Evolutionary conservation across 1,139 yeast genomes (phyloP).

Genomic region (Yamadazyma trypodendri): DNA sequence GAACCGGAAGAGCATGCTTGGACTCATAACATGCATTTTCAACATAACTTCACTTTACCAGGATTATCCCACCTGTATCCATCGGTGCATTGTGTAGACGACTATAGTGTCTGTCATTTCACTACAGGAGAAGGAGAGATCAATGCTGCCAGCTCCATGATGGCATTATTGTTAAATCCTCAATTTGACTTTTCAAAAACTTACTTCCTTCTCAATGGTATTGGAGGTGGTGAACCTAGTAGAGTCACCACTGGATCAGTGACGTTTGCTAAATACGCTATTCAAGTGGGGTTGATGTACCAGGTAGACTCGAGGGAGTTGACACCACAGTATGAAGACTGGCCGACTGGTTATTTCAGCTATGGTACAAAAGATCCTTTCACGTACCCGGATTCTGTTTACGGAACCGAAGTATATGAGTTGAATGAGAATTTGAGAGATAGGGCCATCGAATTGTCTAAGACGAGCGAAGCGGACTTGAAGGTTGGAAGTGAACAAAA

Average conservation of each 20-base stretch:
- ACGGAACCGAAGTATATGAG: constrained; percentile 68
- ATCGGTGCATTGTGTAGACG: constrained; percentile 51
- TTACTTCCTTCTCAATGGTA: constrained; percentile 64
- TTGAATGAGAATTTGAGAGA: constrained; percentile 59
- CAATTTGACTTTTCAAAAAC: constrained; percentile 58
- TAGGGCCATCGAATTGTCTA: constrained; percentile 55
- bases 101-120: constrained; percentile 57
- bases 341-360: constrained; percentile 62
- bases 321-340: constrained; percentile 49
- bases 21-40: constrained; percentile 46
- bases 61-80: constrained; percentile 66
- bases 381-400: constrained; percentile 53
- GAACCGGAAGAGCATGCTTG: constrained; percentile 55
- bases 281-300: constrained; percentile 62
- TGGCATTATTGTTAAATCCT: constrained; percentile 55
- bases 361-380: constrained; percentile 52
- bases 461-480: constrained; percentile 31
- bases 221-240: constrained; percentile 63
- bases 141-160: constrained; percentile 62
- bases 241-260: constrained; percentile 53
- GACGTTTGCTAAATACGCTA: constrained; percentile 60
- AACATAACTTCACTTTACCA: constrained; percentile 56
- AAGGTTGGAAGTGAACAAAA: constrained; percentile 47
- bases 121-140: constrained; percentile 72
- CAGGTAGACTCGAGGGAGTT: constrained; percentile 50